These are phyloP conservation scores for Trichopus zeylanicus DNA, from an alignment of 116 monocot genomes.

Conservation along the genomic window DNA sequence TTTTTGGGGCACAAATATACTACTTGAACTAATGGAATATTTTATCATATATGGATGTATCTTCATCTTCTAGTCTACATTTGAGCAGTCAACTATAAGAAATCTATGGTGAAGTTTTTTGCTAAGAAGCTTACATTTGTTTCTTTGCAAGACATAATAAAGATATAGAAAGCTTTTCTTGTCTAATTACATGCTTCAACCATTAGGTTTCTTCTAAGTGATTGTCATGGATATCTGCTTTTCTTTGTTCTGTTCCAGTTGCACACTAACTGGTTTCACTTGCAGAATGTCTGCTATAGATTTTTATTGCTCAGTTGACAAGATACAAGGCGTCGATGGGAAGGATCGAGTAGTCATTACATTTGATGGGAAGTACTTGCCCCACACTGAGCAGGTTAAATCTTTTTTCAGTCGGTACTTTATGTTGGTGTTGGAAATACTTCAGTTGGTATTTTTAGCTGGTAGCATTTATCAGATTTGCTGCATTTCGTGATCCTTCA, in stretches of 20 bases:
- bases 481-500: not conserved
- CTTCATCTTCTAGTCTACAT: too few relatives aligned
- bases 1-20: too few relatives aligned
- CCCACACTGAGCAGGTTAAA: conserved; percentile 75
- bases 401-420: not conserved
- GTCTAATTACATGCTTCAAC: too few relatives aligned
- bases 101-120: too few relatives aligned
- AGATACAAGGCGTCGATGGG: conserved; percentile 77
- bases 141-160: too few relatives aligned
- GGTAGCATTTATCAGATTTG: not conserved
- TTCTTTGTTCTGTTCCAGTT: not conserved
- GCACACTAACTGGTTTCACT: not conserved
- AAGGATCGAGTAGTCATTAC: conserved; percentile 90
- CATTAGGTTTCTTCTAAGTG: too few relatives aligned
- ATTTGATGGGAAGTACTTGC: conserved; percentile 92
- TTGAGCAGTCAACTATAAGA: too few relatives aligned
- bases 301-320: conserved; percentile 90
- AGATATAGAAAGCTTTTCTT: too few relatives aligned
- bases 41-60: too few relatives aligned
- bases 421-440: not conserved
- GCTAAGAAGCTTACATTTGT: too few relatives aligned
- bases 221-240: too few relatives aligned
- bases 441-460: not conserved
- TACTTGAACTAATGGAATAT: too few relatives aligned
- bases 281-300: conserved; percentile 93